Percentiles rank a stretch among this genome's conserved stretches.
Conservation (phyloP, 169 alveolate genomes). For the Cryptosporidium andersoni region DNA sequence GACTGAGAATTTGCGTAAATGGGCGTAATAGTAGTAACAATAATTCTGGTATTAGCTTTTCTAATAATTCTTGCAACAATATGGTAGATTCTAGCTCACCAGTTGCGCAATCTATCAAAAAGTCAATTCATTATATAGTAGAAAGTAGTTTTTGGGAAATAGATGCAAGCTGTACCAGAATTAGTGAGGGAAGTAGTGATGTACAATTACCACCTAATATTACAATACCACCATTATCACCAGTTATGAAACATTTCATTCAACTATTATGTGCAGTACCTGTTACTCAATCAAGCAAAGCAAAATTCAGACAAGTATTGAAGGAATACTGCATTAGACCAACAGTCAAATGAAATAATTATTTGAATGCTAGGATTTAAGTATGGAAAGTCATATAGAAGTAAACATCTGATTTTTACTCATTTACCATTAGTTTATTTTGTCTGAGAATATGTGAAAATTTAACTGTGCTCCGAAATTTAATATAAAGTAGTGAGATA, state of each 20-base stretch:
- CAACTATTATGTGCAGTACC: conserved; percentile 23
- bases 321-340: conserved; percentile 60
- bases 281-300: conserved; percentile 44
- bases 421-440: background rate
- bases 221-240: conserved; percentile 17
- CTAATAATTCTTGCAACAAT: background rate
- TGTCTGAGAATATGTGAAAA: background rate
- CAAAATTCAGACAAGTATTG: conserved; percentile 54
- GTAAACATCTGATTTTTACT: background rate
- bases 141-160: background rate
- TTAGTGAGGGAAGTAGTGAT: background rate
- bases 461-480: no score
- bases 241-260: conserved; percentile 27
- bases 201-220: background rate
- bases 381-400: background rate
- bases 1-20: background rate
- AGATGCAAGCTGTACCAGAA: background rate
- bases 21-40: background rate
- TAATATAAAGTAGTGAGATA: no score
- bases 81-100: background rate
- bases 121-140: background rate
- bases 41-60: background rate
- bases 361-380: background rate
- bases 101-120: background rate
- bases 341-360: conserved; percentile 11